These are phyloP conservation scores for Pyrenochaeta sp. DNA, from an alignment of 2,329 filamentous ascomycete species.

Conservation along the genomic window DNA sequence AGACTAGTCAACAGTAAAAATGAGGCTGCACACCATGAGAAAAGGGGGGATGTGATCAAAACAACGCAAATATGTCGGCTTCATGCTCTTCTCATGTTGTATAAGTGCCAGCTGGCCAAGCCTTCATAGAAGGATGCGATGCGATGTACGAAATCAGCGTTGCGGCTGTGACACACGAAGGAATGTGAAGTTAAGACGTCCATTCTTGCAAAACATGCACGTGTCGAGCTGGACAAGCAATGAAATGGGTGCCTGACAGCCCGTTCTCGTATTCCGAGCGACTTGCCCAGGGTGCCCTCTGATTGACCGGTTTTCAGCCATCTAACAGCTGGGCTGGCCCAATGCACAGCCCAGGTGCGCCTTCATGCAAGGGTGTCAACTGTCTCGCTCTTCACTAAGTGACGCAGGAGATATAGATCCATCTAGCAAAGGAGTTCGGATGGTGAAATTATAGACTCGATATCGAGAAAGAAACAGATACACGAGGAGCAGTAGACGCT, in stretches of 20 bases:
- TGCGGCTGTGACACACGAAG: slow-evolving; percentile 5
- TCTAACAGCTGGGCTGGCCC: background rate
- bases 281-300: background rate
- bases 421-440: no score
- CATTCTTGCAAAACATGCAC: background rate
- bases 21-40: background rate
- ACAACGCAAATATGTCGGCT: background rate
- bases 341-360: background rate
- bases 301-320: slow-evolving; percentile 2
- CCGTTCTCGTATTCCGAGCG: slow-evolving; percentile 9
- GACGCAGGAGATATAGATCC: no score
- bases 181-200: background rate
- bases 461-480: background rate
- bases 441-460: no score
- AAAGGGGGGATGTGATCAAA: background rate
- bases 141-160: slow-evolving; percentile 10
- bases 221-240: background rate
- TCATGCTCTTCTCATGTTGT: background rate
- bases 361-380: no score
- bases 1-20: background rate
- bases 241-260: slow-evolving; percentile 6
- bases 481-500: background rate
- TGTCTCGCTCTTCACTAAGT: no score
- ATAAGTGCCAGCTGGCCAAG: background rate
- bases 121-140: background rate